Evolutionary conservation across 257 asterid genomes (phyloP).

Genomic region (Capsicum baccatum): DNA sequence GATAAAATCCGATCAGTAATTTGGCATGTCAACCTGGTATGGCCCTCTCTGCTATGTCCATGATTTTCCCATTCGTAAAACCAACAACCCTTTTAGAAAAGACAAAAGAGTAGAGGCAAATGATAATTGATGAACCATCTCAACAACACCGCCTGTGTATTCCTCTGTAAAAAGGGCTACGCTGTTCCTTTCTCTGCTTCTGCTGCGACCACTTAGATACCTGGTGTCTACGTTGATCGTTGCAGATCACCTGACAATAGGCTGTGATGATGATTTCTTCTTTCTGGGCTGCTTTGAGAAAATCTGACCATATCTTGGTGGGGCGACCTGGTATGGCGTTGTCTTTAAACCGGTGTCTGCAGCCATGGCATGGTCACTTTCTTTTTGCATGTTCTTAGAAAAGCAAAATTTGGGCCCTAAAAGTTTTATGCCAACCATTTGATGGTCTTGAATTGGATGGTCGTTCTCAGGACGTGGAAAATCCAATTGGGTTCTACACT

Average conservation of each 20-base stretch:
- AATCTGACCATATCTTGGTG: conserved; percentile 39
- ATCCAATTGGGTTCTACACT: too few relatives aligned
- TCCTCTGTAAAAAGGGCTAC: neutral
- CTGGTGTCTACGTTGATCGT: neutral
- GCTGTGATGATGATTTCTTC: conserved; percentile 32
- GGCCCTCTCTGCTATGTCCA: conserved; percentile 39
- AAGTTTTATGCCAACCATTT: neutral
- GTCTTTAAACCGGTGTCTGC: neutral
- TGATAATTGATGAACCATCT: neutral
- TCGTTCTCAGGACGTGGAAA: too few relatives aligned
- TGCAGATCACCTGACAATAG: neutral
- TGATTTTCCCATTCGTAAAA: conserved; percentile 28
- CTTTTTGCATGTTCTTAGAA: neutral
- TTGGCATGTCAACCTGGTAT: neutral
- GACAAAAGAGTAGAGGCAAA: too few relatives aligned
- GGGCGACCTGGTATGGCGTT: conserved; percentile 30
- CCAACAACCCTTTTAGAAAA: neutral
- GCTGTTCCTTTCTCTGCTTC: neutral
- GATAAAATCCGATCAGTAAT: neutral
- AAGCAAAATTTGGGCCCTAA: neutral
- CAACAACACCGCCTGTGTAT: neutral
- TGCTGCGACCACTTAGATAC: neutral
- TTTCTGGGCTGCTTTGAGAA: conserved; percentile 22
- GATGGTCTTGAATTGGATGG: too few relatives aligned
- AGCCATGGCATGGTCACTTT: neutral